Conservation (phyloP, 148 eudicot species). For the Oxyria digyna region DNA sequence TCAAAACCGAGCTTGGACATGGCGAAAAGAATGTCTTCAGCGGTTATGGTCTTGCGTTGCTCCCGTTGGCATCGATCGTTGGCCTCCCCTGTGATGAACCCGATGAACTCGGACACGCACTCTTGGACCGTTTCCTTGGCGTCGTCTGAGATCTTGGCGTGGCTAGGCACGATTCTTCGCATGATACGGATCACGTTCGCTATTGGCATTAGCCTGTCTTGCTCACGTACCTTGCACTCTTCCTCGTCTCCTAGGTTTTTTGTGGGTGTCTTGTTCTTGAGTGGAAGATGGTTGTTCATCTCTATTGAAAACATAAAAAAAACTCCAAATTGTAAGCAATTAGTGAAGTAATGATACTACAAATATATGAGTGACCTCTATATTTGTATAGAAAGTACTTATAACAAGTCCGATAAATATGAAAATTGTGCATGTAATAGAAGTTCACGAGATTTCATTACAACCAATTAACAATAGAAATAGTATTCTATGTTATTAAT, state of each 20-base stretch:
- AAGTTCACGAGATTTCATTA: too few relatives aligned
- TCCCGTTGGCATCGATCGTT: conserved; percentile 16
- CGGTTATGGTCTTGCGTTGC: conserved; percentile 19
- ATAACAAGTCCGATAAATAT: too few relatives aligned
- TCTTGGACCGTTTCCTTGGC: conserved; percentile 23
- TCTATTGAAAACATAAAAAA: background rate
- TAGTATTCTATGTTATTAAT: too few relatives aligned
- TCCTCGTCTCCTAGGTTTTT: background rate
- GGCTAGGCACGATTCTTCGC: conserved; percentile 19
- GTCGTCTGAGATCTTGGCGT: conserved; percentile 25
- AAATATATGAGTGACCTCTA: too few relatives aligned
- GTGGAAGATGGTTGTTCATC: background rate
- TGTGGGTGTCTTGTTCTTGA: background rate
- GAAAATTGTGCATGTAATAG: background rate
- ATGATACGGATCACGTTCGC: conserved; percentile 25
- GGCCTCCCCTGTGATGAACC: conserved; percentile 26
- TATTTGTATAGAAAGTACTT: too few relatives aligned
- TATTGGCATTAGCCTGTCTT: conserved; percentile 17
- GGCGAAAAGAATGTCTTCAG: conserved; percentile 21
- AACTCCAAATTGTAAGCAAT: background rate
- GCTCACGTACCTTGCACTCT: conserved; percentile 11
- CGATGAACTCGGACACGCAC: conserved; percentile 25
- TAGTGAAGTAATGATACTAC: too few relatives aligned
- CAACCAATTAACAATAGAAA: too few relatives aligned
- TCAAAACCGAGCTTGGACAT: conserved; percentile 22